phyloP scores from a whole-genome alignment of 805 yeast species.

The Wickerhamomyces strasburgensis region DNA sequence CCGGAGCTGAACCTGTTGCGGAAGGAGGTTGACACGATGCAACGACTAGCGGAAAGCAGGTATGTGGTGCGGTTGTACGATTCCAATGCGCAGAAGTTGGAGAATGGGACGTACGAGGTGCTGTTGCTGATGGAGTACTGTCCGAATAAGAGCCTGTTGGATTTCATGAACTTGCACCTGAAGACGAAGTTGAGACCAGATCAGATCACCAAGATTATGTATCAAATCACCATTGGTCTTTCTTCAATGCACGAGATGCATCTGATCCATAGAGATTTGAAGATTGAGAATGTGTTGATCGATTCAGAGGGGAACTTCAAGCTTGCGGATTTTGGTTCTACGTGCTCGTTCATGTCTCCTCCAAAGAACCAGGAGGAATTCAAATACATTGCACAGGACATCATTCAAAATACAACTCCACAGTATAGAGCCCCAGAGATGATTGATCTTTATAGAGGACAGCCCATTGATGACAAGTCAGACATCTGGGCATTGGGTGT shows the following conservation, averaged over 20 bases:
- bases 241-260: constrained; percentile 74
- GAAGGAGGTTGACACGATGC: constrained; percentile 77
- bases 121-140: constrained; percentile 90
- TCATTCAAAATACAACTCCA: constrained; percentile 88
- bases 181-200: constrained; percentile 70
- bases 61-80: constrained; percentile 68
- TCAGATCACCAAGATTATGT: constrained; percentile 80
- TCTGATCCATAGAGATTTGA: constrained; percentile 86
- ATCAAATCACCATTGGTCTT: constrained; percentile 73
- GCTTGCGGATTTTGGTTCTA: constrained; percentile 91
- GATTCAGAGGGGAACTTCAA: constrained; percentile 67
- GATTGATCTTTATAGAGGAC: constrained; percentile 80
- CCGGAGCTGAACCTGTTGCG: constrained; percentile 59
- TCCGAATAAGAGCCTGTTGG: constrained; percentile 79
- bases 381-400: constrained; percentile 74
- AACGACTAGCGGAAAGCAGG: constrained; percentile 48
- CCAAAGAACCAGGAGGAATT: constrained; percentile 74
- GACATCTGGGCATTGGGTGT: constrained; percentile 98
- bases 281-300: constrained; percentile 89
- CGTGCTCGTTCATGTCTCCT: constrained; percentile 63
- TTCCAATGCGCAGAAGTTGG: constrained; percentile 65
- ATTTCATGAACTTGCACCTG: constrained; percentile 83
- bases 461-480: constrained; percentile 84
- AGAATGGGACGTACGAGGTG: constrained; percentile 67
- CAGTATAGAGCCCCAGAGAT: constrained; percentile 95